Base-by-base conservation (phyloP, 805 yeast species). In the Candida hungchunana region DNA sequence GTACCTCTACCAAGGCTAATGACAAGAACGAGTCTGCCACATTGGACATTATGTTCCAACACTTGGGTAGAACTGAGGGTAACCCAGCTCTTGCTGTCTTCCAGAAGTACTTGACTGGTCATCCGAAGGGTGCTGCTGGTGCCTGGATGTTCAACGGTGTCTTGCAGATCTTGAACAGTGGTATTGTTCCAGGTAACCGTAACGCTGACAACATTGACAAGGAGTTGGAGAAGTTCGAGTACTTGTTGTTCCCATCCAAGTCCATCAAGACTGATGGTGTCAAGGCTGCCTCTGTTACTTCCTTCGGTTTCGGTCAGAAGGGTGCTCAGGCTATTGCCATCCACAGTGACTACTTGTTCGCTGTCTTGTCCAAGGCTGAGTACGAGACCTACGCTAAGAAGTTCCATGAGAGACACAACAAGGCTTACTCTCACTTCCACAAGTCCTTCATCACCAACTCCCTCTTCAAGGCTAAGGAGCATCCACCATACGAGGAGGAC, bases 91-190 rank as follows among this genome's bases (percentile, higher is more conserved):
- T 82, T 52, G 97, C 97, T 77, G 94, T 93, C 37, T 90, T 94
- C 95, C 99, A 93, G 70, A 93, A 93, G 69, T 93, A 76, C 79
- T 77, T 93, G 59, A 93, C 99, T 55, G 99, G 99, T 69, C 99
- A 93, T 73, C 98, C 98, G 56, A 93, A 93, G 84, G 99, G 99
- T 77, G 98, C 98, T 55, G 99, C 99, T 40, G 99, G 97, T 75
- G 97, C 99, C 40, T 93, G 98, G 98, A 93, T 93, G 98, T 69
- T 93, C 76, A 94, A 93, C 66, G 99, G 99, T 67, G 96, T 87
- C 39, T 69, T 93, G 51, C 99, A 93, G 72, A 80, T 89, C 51
- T 72, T 93, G 62, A 83, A 86, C 69, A 64, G 84, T 55, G 97
- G 98, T 66, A 58, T 89, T 55, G 95, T 93, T 52, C 98, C 98